phyloP scores from a whole-genome alignment of 768 basidiomycete genomes.

The Amanita molliuscula region DNA sequence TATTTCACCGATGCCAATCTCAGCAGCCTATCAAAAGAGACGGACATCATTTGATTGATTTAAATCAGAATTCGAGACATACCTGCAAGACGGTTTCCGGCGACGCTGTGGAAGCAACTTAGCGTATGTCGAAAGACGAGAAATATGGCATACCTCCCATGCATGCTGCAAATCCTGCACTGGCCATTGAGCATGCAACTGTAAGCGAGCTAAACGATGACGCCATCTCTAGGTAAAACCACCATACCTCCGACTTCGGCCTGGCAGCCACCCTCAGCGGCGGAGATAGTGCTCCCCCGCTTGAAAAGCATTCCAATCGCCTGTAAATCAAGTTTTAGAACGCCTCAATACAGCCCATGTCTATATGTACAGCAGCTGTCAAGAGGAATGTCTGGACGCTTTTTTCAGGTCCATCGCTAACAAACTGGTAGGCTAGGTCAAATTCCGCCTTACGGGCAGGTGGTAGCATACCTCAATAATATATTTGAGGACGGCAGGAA shows the following conservation, averaged over 20 bases:
- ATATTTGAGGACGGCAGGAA: constrained; percentile 88
- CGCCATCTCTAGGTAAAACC: background rate
- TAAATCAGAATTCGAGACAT: constrained; percentile 8
- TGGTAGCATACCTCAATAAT: constrained; percentile 53
- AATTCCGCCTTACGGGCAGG: background rate
- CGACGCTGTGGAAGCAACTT: constrained; percentile 33
- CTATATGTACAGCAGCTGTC: constrained; percentile 63
- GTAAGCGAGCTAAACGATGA: background rate
- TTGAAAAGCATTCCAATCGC: constrained; percentile 95
- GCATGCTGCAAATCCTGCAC: constrained; percentile 87
- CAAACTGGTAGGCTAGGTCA: constrained; percentile 40
- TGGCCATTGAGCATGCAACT: constrained; percentile 96
- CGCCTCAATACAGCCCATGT: too few relatives aligned
- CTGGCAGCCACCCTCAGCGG: constrained; percentile 92
- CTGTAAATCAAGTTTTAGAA: constrained; percentile 22
- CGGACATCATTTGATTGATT: constrained; percentile 9
- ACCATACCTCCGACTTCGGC: constrained; percentile 83
- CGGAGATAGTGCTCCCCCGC: constrained; percentile 92
- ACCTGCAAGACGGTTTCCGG: constrained; percentile 79
- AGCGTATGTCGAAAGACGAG: background rate
- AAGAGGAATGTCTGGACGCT: constrained; percentile 83
- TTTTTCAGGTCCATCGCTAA: constrained; percentile 85
- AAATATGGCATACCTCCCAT: constrained; percentile 59
- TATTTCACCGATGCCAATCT: constrained; percentile 77
- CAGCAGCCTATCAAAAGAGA: constrained; percentile 49